phyloP scores from a whole-genome alignment of 352 stramenopile genomes.

The Phytophthora colocasiae region DNA sequence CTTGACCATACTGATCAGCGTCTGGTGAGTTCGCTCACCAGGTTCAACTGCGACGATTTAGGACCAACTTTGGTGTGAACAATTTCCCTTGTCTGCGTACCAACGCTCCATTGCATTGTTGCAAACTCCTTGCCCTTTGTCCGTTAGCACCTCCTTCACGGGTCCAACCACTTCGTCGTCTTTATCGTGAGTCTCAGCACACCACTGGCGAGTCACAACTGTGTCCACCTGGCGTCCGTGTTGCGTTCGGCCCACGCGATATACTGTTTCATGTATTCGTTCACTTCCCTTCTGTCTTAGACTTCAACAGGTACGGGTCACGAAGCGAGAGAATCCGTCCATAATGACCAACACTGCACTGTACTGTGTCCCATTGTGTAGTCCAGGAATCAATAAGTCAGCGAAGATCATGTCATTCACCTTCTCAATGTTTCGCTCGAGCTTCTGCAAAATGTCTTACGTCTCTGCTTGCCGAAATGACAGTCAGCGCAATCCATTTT shows the following conservation, averaged over 20 bases:
- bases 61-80: slow-evolving; percentile 4
- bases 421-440: no score
- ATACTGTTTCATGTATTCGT: no score
- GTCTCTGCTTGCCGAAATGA: slow-evolving; percentile 19
- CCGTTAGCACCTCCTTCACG: slow-evolving; percentile 4
- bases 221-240: no score
- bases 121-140: slow-evolving; percentile 21
- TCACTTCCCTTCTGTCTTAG: no score
- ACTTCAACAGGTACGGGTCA: no score
- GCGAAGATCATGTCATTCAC: no score
- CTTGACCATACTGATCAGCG: slow-evolving; percentile 11
- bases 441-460: slow-evolving; percentile 10
- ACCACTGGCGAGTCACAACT: no score
- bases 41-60: slow-evolving; percentile 11
- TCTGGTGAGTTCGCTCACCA: slow-evolving; percentile 14
- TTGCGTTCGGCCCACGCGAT: no score
- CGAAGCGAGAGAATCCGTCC: no score
- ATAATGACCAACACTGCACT: no score
- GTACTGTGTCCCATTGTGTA: no score
- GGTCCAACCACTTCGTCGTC: not conserved
- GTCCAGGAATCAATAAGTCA: no score
- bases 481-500: slow-evolving; percentile 18
- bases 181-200: not conserved
- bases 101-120: slow-evolving; percentile 9
- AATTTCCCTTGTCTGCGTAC: slow-evolving; percentile 5